These are phyloP conservation scores for Cyberlindnera subsufficiens DNA, from an alignment of 805 yeast species.

Conservation along the genomic window DNA sequence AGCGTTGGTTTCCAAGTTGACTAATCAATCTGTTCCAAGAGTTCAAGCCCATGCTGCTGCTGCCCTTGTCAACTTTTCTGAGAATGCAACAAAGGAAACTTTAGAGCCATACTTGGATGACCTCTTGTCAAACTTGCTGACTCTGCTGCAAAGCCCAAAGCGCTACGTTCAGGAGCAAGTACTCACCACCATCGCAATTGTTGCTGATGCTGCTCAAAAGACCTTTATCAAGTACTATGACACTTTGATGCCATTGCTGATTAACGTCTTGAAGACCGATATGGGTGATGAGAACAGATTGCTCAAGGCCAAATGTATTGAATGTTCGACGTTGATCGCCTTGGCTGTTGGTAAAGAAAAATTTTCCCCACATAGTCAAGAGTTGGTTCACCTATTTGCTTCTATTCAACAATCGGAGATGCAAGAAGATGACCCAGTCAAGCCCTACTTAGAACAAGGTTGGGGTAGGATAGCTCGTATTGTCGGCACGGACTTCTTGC, in stretches of 20 bases:
- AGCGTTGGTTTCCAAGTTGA: constrained; percentile 77
- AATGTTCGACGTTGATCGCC: constrained; percentile 92
- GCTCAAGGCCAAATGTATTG: constrained; percentile 89
- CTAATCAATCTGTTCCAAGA: constrained; percentile 70
- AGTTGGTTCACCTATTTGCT: constrained; percentile 66
- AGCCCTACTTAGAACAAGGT: constrained; percentile 82
- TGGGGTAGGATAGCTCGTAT: constrained; percentile 93
- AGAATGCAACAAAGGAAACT: constrained; percentile 80
- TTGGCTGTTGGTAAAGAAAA: constrained; percentile 91
- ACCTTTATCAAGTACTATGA: constrained; percentile 89
- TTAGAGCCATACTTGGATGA: constrained; percentile 91
- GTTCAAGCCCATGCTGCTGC: constrained; percentile 99
- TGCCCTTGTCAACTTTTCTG: constrained; percentile 92
- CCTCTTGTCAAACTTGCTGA: constrained; percentile 66
- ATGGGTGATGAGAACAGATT: constrained; percentile 73
- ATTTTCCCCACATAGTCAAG: constrained; percentile 69
- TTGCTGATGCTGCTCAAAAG: constrained; percentile 92
- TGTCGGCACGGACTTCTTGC: constrained; percentile 79
- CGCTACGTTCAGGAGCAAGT: constrained; percentile 97
- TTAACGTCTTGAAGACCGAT: constrained; percentile 74
- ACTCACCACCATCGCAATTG: constrained; percentile 90
- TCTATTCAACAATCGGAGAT: constrained; percentile 56
- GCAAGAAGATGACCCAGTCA: constrained; percentile 80
- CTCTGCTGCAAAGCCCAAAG: constrained; percentile 76
- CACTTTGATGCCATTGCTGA: constrained; percentile 83